Evolutionary conservation across 2,329 filamentous ascomycete species (phyloP).

Genomic region (Ophiostoma fasciatum): DNA sequence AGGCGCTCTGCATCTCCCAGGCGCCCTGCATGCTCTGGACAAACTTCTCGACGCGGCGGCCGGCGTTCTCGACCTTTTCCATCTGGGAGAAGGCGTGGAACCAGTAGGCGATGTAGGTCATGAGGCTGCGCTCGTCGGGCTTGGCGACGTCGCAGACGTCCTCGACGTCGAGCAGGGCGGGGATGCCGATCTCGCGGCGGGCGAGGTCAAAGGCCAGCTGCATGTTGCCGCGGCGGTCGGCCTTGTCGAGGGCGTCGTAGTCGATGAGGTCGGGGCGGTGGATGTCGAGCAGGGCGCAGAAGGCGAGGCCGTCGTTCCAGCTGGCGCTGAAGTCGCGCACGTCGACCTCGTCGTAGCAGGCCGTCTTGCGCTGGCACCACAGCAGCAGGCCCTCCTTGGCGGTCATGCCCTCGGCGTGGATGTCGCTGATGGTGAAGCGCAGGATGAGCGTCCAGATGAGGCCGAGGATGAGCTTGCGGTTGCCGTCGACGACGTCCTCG

Average conservation of each 20-base stretch:
- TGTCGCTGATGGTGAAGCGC: conserved; percentile 95
- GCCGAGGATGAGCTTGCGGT: conserved; percentile 91
- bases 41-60: conserved; percentile 92
- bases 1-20: conserved; percentile 98
- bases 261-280: conserved; percentile 95
- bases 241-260: conserved; percentile 88
- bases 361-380: conserved; percentile 97
- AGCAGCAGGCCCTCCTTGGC: conserved; percentile 89
- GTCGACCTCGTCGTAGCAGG: conserved; percentile 94
- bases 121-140: conserved; percentile 88
- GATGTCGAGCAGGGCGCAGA: conserved; percentile 91
- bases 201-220: conserved; percentile 95
- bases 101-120: conserved; percentile 99
- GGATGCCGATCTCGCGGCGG: conserved; percentile 90
- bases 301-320: conserved; percentile 95
- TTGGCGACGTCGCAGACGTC: conserved; percentile 95
- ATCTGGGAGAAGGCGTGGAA: conserved; percentile 99
- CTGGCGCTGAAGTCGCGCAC: conserved; percentile 88
- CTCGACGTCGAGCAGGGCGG: conserved; percentile 87
- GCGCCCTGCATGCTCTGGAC: conserved; percentile 97
- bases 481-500: conserved; percentile 95
- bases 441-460: conserved; percentile 98
- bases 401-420: conserved; percentile 94
- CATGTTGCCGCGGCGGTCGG: conserved; percentile 92
- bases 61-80: conserved; percentile 96